These are phyloP conservation scores for Dorcoceras hygrometricum DNA, from an alignment of 257 asterid genomes.

Conservation along the genomic window DNA sequence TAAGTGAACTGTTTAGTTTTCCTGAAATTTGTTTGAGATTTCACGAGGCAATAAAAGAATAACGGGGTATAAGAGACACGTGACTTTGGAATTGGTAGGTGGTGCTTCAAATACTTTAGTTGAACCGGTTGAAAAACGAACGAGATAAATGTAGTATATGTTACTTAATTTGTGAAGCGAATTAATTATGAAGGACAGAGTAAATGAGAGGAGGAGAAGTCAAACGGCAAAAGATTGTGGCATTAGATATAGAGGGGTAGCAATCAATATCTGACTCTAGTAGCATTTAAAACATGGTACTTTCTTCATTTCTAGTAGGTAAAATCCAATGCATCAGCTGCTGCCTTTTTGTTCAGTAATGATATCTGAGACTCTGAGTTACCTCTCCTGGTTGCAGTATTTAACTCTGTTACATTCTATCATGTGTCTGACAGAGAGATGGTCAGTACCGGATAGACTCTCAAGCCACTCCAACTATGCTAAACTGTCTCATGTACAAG, in stretches of 20 bases:
- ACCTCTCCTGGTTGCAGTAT: constrained; percentile 2
- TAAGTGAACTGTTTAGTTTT: too few relatives aligned
- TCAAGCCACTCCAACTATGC: constrained; percentile 97
- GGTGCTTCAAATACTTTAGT: background rate
- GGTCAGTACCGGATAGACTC: constrained; percentile 97
- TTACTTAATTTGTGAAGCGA: too few relatives aligned
- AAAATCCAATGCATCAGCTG: background rate
- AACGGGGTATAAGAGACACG: background rate
- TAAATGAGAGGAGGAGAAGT: background rate
- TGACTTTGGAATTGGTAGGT: background rate
- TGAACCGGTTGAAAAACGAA: background rate
- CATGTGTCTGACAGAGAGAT: constrained; percentile 71
- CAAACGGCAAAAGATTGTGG: background rate
- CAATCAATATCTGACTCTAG: background rate
- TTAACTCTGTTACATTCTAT: constrained; percentile 21
- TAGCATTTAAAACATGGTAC: background rate
- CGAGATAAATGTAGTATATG: background rate
- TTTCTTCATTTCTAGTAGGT: background rate
- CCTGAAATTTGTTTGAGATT: background rate
- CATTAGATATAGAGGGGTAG: background rate
- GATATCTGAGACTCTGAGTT: background rate
- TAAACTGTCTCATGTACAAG: constrained; percentile 95
- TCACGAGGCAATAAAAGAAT: background rate
- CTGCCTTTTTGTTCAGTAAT: background rate
- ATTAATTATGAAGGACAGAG: background rate